These are phyloP conservation scores for Apiospora marii DNA, from an alignment of 2,329 filamentous ascomycete species.

Conservation along the genomic window DNA sequence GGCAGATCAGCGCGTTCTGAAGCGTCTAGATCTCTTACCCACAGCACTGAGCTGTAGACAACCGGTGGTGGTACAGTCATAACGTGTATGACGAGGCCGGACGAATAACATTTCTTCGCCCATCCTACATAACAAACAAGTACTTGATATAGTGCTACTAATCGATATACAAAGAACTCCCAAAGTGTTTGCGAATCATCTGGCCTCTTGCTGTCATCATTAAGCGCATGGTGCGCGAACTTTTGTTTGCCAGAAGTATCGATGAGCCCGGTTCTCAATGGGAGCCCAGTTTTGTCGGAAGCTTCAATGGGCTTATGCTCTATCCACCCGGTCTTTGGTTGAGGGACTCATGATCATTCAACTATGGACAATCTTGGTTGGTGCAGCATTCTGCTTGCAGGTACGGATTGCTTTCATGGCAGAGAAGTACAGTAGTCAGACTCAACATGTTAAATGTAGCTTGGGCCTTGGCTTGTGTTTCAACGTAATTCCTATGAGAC, in stretches of 20 bases:
- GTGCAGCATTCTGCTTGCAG: too few relatives aligned
- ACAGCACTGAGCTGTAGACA: not conserved
- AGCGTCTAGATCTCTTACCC: not conserved
- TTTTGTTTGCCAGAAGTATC: too few relatives aligned
- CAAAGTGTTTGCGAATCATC: not conserved
- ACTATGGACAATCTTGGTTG: too few relatives aligned
- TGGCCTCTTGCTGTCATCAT: not conserved
- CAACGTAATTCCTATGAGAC: too few relatives aligned
- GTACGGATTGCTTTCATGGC: too few relatives aligned
- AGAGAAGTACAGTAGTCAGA: too few relatives aligned
- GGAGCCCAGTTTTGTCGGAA: too few relatives aligned
- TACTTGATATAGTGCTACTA: slow-evolving; percentile 13
- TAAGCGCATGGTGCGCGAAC: not conserved
- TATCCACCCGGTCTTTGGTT: not conserved
- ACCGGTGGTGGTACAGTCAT: not conserved
- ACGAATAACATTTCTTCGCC: not conserved
- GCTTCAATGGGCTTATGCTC: not conserved
- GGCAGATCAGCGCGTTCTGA: slow-evolving; percentile 3
- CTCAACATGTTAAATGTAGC: too few relatives aligned
- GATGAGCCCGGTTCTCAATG: not conserved
- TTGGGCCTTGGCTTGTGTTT: too few relatives aligned
- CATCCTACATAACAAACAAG: slow-evolving; percentile 7
- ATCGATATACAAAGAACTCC: not conserved
- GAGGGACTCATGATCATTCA: too few relatives aligned
- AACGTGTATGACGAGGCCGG: not conserved